Percentiles rank a stretch among this genome's conserved stretches.
Conservation (phyloP, 208 protist genomes). For the Leptomonas seymouri region DNA sequence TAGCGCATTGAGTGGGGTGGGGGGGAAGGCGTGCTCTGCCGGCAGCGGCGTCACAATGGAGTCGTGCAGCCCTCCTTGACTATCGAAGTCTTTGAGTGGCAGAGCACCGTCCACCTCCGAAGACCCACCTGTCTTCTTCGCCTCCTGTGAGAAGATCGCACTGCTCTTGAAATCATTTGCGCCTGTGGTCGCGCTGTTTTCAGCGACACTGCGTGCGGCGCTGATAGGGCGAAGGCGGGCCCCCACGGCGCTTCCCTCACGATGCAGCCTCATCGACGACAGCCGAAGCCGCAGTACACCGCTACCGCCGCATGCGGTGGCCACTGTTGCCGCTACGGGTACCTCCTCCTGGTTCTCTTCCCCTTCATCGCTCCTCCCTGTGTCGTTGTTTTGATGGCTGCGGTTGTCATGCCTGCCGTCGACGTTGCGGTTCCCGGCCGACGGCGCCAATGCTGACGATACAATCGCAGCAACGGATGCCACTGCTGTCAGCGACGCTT, state of each 20-base stretch:
- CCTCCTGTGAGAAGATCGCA: not conserved
- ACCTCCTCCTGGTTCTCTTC: not conserved
- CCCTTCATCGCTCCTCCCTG: not conserved
- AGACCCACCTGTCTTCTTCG: not conserved
- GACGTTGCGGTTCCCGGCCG: not conserved
- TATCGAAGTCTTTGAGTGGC: not conserved
- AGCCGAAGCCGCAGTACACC: not conserved
- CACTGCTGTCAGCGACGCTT: slow-evolving; percentile 3
- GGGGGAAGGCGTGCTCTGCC: not conserved
- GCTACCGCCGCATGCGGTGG: not conserved
- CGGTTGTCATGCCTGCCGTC: not conserved
- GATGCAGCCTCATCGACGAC: not conserved
- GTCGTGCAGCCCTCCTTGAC: slow-evolving; percentile 1
- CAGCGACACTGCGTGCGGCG: not conserved
- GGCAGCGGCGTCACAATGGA: slow-evolving; percentile 1
- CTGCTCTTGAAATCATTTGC: not conserved
- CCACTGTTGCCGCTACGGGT: not conserved
- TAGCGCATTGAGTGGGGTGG: not conserved
- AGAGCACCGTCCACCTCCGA: not conserved
- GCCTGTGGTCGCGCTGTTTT: not conserved
- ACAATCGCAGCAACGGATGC: not conserved
- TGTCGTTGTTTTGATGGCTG: not conserved
- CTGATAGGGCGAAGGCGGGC: slow-evolving; percentile 11
- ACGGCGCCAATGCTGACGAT: not conserved
- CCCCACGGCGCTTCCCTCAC: slow-evolving; percentile 13